phyloP scores from a whole-genome alignment of 139 green algal genomes.

The Coelastrella sp. region DNA sequence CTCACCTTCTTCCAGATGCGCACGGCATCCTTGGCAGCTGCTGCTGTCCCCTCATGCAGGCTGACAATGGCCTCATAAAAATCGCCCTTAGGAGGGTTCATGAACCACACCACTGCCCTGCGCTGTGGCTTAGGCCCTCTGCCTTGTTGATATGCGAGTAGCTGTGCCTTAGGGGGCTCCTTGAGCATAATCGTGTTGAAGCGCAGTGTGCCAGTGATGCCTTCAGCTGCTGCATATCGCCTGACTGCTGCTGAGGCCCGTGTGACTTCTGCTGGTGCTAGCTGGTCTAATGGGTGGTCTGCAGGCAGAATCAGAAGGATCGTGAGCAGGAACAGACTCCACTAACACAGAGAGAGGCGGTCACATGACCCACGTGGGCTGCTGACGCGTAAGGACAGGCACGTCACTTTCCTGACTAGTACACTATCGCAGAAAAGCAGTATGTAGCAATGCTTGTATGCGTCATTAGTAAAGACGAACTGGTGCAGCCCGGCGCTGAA shows the following conservation, averaged over 20 bases:
- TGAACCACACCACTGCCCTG: conserved; percentile 49
- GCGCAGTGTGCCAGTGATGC: conserved; percentile 34
- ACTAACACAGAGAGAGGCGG: background rate
- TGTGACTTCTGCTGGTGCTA: conserved; percentile 47
- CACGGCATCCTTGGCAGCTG: conserved; percentile 32
- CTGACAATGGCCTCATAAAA: conserved; percentile 66
- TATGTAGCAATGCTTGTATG: too few relatives aligned
- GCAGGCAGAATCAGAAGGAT: background rate
- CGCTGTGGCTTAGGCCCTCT: conserved; percentile 45
- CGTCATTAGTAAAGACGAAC: too few relatives aligned
- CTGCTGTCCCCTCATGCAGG: conserved; percentile 33
- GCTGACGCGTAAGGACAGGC: background rate
- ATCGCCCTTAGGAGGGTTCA: conserved; percentile 45
- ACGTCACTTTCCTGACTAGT: too few relatives aligned
- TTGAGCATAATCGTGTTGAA: conserved; percentile 58
- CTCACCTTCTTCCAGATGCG: conserved; percentile 59
- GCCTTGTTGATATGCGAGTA: conserved; percentile 62
- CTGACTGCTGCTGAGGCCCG: conserved; percentile 42
- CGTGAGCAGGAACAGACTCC: background rate
- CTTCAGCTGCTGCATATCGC: conserved; percentile 11
- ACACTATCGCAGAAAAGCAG: too few relatives aligned
- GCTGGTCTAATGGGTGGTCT: conserved; percentile 58
- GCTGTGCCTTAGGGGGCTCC: conserved; percentile 51
- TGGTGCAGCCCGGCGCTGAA: background rate
- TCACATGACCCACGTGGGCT: background rate